phyloP scores from a whole-genome alignment of 2,329 filamentous ascomycete species.

The Arthroderma sp. region DNA sequence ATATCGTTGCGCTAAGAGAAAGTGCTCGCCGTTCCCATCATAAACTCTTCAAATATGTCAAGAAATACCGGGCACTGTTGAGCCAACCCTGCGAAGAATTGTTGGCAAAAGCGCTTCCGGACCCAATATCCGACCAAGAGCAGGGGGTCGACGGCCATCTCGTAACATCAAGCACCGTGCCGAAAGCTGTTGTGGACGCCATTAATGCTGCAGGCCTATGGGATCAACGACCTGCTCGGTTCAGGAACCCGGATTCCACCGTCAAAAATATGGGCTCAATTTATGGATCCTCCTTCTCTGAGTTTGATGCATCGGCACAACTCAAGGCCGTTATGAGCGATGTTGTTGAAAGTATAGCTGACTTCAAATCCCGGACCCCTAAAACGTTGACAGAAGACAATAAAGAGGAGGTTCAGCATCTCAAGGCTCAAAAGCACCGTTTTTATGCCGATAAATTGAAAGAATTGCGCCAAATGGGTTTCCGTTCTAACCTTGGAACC shows the following conservation, averaged over 20 bases:
- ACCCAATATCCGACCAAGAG: conserved; percentile 12
- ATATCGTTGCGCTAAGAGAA: conserved; percentile 75
- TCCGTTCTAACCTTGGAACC: conserved; percentile 67
- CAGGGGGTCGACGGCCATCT: neutral
- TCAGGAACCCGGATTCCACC: conserved; percentile 57
- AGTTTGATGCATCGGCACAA: conserved; percentile 44
- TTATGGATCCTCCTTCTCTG: conserved; percentile 38
- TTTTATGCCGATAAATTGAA: conserved; percentile 82
- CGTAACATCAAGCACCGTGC: conserved; percentile 6
- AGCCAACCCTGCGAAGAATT: conserved; percentile 60
- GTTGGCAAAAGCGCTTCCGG: conserved; percentile 21
- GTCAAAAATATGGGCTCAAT: conserved; percentile 60
- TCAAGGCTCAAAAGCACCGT: conserved; percentile 81
- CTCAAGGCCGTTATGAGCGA: conserved; percentile 57
- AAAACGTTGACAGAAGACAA: conserved; percentile 72
- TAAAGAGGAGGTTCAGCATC: conserved; percentile 67
- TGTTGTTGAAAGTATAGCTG: conserved; percentile 52
- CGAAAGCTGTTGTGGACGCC: conserved; percentile 15
- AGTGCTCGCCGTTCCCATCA: conserved; percentile 82
- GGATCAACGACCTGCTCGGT: conserved; percentile 44
- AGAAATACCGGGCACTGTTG: conserved; percentile 74
- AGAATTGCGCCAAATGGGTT: conserved; percentile 73
- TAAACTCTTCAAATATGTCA: conserved; percentile 80
- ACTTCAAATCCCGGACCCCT: conserved; percentile 75
- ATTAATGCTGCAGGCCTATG: conserved; percentile 21